These are phyloP conservation scores for Pseudozyma tsukubaensis DNA, from an alignment of 1,284 basidiomycete genomes.

Conservation along the genomic window DNA sequence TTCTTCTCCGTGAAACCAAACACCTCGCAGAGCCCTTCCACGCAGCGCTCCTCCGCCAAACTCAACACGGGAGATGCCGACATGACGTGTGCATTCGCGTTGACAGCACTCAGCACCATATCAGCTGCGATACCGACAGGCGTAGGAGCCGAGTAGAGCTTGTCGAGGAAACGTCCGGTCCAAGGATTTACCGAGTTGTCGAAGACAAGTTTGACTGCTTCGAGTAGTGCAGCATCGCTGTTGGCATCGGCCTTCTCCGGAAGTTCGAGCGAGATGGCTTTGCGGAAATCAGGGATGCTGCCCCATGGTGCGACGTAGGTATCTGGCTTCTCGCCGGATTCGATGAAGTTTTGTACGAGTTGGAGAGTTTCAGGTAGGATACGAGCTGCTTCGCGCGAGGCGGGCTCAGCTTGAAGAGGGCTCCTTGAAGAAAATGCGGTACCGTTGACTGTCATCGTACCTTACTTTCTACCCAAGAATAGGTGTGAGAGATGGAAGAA, in stretches of 20 bases:
- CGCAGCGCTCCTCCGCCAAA: conserved; percentile 62
- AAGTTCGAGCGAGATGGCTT: conserved; percentile 36
- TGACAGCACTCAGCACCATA: conserved; percentile 68
- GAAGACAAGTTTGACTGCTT: conserved; percentile 46
- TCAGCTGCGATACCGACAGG: conserved; percentile 69
- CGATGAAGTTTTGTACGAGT: conserved; percentile 45
- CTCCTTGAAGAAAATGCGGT: conserved; percentile 20
- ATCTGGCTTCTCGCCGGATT: conserved; percentile 31
- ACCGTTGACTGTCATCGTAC: conserved; percentile 9
- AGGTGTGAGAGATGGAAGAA: neutral
- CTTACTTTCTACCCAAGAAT: neutral
- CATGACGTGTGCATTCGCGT: conserved; percentile 70
- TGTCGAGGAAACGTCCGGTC: conserved; percentile 65
- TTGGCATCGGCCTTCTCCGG: conserved; percentile 14
- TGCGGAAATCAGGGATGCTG: conserved; percentile 38
- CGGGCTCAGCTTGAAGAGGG: conserved; percentile 38
- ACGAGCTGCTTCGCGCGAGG: conserved; percentile 46
- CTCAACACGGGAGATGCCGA: conserved; percentile 70
- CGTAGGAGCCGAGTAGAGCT: conserved; percentile 70
- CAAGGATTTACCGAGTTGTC: conserved; percentile 64
- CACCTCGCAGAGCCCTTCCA: conserved; percentile 49
- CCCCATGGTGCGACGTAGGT: conserved; percentile 46
- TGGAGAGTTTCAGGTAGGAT: conserved; percentile 37
- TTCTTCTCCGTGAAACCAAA: conserved; percentile 63
- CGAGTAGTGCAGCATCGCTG: conserved; percentile 40